phyloP scores from a whole-genome alignment of 2,329 filamentous ascomycete genomes.

The Sclerotinia borealis region DNA sequence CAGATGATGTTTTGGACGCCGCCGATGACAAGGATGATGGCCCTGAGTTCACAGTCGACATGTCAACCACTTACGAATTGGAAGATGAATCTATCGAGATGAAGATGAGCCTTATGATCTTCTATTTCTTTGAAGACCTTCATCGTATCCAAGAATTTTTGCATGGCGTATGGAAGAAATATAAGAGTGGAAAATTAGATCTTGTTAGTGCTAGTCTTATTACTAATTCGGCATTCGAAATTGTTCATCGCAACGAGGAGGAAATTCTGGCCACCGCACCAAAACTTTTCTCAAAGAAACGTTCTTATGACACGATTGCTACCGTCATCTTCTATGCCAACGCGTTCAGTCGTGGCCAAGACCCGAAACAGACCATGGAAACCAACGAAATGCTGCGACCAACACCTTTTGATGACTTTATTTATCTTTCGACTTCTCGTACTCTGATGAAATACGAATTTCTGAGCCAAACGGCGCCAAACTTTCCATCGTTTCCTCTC shows the following conservation, averaged over 20 bases:
- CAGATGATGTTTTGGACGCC: not conserved
- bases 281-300: not conserved
- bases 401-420: not conserved
- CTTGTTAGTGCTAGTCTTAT: not conserved
- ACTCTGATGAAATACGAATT: not conserved
- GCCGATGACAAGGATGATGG: not conserved
- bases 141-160: not conserved
- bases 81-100: not conserved
- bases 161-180: not conserved
- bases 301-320: not conserved
- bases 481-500: not conserved
- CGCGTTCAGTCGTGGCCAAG: not conserved
- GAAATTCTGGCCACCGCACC: not conserved
- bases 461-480: not conserved
- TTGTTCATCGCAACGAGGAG: not conserved
- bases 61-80: not conserved
- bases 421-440: not conserved
- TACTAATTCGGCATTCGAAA: not conserved
- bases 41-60: not conserved
- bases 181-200: not conserved
- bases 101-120: not conserved
- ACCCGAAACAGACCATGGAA: not conserved
- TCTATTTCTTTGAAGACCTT: not conserved
- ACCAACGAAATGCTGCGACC: not conserved
- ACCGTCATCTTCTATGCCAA: not conserved